phyloP scores from a whole-genome alignment of 306 rosid genomes.

The Trichosanthes truncata region DNA sequence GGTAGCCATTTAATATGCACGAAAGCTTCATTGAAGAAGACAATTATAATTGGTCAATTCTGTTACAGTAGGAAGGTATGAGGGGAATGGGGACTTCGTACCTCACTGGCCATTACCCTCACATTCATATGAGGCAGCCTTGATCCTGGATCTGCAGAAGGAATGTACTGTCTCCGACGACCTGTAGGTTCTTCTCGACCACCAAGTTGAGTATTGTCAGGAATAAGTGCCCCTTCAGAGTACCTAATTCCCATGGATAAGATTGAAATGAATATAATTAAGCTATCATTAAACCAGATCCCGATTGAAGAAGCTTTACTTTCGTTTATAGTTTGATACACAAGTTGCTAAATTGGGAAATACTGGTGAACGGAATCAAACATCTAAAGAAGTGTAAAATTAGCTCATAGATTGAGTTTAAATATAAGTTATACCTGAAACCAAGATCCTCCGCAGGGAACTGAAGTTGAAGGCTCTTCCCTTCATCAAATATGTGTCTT shows the following conservation, averaged over 20 bases:
- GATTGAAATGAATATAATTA: conserved; percentile 26
- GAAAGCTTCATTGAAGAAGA: background rate
- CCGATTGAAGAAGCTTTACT: conserved; percentile 8
- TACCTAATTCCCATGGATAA: conserved; percentile 36
- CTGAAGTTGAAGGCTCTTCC: conserved; percentile 94
- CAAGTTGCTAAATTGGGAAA: background rate
- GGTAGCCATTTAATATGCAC: background rate
- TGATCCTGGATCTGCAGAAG: conserved; percentile 76
- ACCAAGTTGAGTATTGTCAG: conserved; percentile 24
- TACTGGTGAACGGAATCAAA: background rate
- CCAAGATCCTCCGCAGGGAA: conserved; percentile 98
- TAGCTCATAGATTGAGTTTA: background rate
- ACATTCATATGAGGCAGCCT: conserved; percentile 85
- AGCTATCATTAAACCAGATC: conserved; percentile 13
- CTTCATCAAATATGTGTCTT: conserved; percentile 76
- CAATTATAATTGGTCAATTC: background rate
- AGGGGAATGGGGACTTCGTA: conserved; percentile 7
- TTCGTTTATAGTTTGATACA: background rate
- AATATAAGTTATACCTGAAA: conserved; percentile 49
- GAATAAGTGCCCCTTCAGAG: conserved; percentile 63
- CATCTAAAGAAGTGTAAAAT: background rate
- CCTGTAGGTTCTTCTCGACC: conserved; percentile 53
- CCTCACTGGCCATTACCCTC: conserved; percentile 43
- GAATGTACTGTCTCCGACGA: conserved; percentile 65
- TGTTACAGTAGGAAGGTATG: background rate